Percentiles rank a stretch among this genome's conserved stretches.
phyloP scores from a whole-genome alignment of 441 rosid species.

The Gossypium davidsonii region DNA sequence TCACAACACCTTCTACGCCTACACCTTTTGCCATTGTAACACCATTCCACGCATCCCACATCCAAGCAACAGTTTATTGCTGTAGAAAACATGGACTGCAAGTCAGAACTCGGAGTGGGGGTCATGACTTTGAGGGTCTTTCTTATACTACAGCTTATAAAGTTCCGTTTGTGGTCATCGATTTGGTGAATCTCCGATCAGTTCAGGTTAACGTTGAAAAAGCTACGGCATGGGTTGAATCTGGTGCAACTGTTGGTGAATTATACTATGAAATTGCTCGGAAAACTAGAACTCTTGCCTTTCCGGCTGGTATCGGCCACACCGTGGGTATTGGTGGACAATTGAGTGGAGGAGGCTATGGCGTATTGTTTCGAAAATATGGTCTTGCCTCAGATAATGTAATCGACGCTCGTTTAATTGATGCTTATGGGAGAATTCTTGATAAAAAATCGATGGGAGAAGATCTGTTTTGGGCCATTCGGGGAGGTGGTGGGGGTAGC shows the following conservation, averaged over 20 bases:
- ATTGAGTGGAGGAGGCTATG: conserved; percentile 24
- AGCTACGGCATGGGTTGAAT: conserved; percentile 41
- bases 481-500: conserved; percentile 51
- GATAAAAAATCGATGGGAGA: conserved; percentile 44
- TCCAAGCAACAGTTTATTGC: conserved; percentile 35
- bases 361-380: conserved; percentile 17
- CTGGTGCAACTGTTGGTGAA: conserved; percentile 51
- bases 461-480: conserved; percentile 44
- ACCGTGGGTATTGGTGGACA: conserved; percentile 29
- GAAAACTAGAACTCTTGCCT: conserved; percentile 17
- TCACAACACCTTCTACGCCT: conserved; percentile 25
- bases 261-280: conserved; percentile 18
- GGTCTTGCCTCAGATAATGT: conserved; percentile 29
- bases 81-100: conserved; percentile 20
- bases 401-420: conserved; percentile 37
- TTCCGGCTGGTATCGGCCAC: conserved; percentile 21
- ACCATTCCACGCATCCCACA: conserved; percentile 29
- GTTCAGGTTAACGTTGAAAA: conserved; percentile 23
- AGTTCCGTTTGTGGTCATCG: conserved; percentile 38
- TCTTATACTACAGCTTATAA: conserved; percentile 33
- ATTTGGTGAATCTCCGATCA: conserved; percentile 40
- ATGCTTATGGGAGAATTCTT: conserved; percentile 31
- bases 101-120: conserved; percentile 38
- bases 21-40: conserved; percentile 39
- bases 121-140: conserved; percentile 55